Evolutionary conservation across 768 basidiomycete species (phyloP).

Genomic region (Omphalotus guepiniiformis): DNA sequence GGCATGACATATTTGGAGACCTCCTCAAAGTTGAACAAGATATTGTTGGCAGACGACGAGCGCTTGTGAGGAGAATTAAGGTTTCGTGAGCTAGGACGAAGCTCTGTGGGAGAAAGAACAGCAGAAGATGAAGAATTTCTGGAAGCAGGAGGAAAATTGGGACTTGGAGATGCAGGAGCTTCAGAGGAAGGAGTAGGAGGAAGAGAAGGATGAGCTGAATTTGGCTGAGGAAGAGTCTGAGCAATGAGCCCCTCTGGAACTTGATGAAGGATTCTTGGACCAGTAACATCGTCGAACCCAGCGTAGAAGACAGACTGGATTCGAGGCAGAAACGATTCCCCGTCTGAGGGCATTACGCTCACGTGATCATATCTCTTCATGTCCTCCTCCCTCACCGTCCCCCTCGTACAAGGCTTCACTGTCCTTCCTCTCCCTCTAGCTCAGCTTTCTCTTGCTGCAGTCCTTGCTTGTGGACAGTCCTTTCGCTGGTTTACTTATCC

Average conservation of each 20-base stretch:
- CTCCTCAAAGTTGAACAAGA: constrained; percentile 83
- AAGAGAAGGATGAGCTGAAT: constrained; percentile 21
- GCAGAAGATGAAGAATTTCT: constrained; percentile 48
- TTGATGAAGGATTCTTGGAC: constrained; percentile 89
- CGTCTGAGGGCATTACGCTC: constrained; percentile 35
- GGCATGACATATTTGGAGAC: constrained; percentile 96
- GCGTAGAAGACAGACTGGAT: constrained; percentile 93
- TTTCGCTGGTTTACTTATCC: constrained; percentile 74
- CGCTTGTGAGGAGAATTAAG: constrained; percentile 44
- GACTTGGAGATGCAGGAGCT: constrained; percentile 19
- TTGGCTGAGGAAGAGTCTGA: constrained; percentile 25
- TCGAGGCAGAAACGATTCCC: constrained; percentile 71
- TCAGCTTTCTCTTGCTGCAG: constrained; percentile 75
- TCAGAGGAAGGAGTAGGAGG: constrained; percentile 38
- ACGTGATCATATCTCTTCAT: constrained; percentile 20
- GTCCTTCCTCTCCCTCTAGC: constrained; percentile 54
- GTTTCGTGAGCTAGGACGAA: constrained; percentile 39
- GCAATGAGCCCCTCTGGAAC: constrained; percentile 90
- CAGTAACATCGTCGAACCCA: constrained; percentile 80
- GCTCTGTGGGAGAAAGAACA: constrained; percentile 41
- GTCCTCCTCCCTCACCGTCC: constrained; percentile 16
- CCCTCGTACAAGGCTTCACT: constrained; percentile 44
- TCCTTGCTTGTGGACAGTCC: constrained; percentile 79
- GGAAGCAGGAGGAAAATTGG: constrained; percentile 29
- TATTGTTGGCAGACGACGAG: constrained; percentile 42